Evolutionary conservation across 2,329 filamentous ascomycete genomes (phyloP).

Genomic region (Neonectria faginata): DNA sequence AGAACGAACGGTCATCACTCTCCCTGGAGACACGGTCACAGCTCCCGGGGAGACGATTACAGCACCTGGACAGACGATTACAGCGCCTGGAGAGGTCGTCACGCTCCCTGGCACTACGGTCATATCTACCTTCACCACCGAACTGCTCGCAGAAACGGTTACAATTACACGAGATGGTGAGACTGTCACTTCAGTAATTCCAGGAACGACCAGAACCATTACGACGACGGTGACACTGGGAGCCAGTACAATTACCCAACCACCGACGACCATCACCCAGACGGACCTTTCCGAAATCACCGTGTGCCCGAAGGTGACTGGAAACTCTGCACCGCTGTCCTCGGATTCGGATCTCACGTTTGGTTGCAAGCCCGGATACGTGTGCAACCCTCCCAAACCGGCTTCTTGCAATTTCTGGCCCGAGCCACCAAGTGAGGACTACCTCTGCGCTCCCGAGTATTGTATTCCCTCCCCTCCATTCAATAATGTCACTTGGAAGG

Average conservation of each 20-base stretch:
- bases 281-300: conserved; percentile 49
- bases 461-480: conserved; percentile 59
- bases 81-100: conserved; percentile 34
- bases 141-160: conserved; percentile 45
- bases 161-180: conserved; percentile 48
- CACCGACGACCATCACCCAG: conserved; percentile 46
- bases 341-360: conserved; percentile 59
- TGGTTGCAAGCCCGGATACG: conserved; percentile 64
- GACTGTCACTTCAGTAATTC: conserved; percentile 47
- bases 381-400: conserved; percentile 66
- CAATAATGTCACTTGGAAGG: conserved; percentile 55
- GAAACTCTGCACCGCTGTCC: conserved; percentile 48
- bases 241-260: conserved; percentile 45
- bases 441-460: conserved; percentile 57
- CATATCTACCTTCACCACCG: conserved; percentile 49
- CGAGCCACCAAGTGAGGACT: conserved; percentile 58
- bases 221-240: conserved; percentile 48
- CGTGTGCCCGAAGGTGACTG: conserved; percentile 60
- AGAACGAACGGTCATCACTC: conserved; percentile 17
- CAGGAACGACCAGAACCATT: conserved; percentile 44
- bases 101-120: conserved; percentile 47
- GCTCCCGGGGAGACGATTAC: conserved; percentile 31
- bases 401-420: conserved; percentile 64
- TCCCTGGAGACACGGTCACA: conserved; percentile 30
- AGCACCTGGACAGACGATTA: conserved; percentile 29